A percentile compares a stretch with the other conserved stretches of the same genome.
Conservation (phyloP, 371 early-diverging fungal genomes). For the Choanephora cucurbitarum region DNA sequence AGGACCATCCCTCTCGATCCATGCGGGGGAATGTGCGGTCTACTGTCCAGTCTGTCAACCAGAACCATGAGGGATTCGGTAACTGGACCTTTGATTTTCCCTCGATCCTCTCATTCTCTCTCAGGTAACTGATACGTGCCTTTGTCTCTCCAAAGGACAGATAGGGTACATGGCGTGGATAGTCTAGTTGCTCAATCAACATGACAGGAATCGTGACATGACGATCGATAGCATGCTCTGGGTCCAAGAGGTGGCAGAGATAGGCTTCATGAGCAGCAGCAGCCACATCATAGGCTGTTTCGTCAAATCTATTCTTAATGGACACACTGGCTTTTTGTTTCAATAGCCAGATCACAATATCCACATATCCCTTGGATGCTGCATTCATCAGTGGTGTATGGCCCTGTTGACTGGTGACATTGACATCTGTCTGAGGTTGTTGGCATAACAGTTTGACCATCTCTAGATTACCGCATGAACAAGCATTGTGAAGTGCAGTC, state of each 20-base stretch:
- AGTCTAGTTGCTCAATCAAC: slow-evolving; percentile 37
- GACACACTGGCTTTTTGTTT: slow-evolving; percentile 54
- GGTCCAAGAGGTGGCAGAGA: slow-evolving; percentile 62
- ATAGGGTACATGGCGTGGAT: not conserved
- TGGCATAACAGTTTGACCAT: slow-evolving; percentile 51
- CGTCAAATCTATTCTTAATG: slow-evolving; percentile 59
- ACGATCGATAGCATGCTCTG: slow-evolving; percentile 8
- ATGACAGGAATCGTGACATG: slow-evolving; percentile 58
- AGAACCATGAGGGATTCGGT: slow-evolving; percentile 62
- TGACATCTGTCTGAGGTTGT: slow-evolving; percentile 46
- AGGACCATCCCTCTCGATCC: slow-evolving; percentile 59
- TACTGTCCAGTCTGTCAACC: slow-evolving; percentile 73
- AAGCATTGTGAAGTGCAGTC: slow-evolving; percentile 79
- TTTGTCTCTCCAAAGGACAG: too few species aligned
- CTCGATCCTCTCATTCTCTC: not conserved
- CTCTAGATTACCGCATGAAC: slow-evolving; percentile 49
- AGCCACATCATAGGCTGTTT: slow-evolving; percentile 76
- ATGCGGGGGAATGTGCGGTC: slow-evolving; percentile 55
- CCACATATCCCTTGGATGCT: slow-evolving; percentile 60
- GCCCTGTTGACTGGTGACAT: slow-evolving; percentile 55
- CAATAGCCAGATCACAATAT: slow-evolving; percentile 59
- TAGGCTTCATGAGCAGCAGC: slow-evolving; percentile 57
- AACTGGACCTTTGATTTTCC: slow-evolving; percentile 15
- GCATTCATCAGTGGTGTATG: slow-evolving; percentile 78
- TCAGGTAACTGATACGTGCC: too few species aligned